Base-by-base conservation (phyloP, 257 asterid species). In the Nicotiana undulata region DNA sequence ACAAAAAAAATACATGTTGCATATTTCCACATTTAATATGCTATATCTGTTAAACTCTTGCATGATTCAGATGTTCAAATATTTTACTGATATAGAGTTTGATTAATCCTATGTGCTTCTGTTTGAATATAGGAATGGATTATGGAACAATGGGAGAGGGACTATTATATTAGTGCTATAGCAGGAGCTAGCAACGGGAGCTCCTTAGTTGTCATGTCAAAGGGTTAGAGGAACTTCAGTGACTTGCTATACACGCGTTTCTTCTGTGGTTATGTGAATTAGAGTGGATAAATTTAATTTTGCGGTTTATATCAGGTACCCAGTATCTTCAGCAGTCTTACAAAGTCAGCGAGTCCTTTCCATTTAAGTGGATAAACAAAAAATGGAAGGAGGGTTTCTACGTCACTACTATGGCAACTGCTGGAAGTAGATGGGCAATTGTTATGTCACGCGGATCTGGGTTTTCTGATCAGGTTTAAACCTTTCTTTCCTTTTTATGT, bases 381-480 rank as follows among this genome's bases (percentile, higher is more conserved):
- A 88, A 92, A 86, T 92, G 97, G 97, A 85, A 87, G 79, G 97
- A 89, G 86, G 97, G 95, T 9, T 90, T 89, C 83, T 86, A 72
- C 80, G 91, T 92, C 61, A 92, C 97, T 60, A 80, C 95, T 76
- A 92, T 92, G 97, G 97, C 92, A 59, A 90, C 97, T 46, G 87
- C 94, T 34, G 93, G 91, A 58, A 76, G 82, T 79, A 86, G 83
- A 87, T 92, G 97, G 97, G 97, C 90, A 40, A 84, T 89, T 74
- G 86, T 92, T 81, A 92, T 92, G 97, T 89, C 97, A 60, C 92
- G 95, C 49, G 97, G 97, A 44, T 87, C 97, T 6, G 92, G 92
- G 17, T 89, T 89, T 81, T 82, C 90, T 20, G 89, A 89, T 56
- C 97, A 92, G 87, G 97, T 92, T 82, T 60, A 63, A 15, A 18